phyloP scores from a whole-genome alignment of 495 filamentous ascomycete species.

The Penicillium riverlandense region DNA sequence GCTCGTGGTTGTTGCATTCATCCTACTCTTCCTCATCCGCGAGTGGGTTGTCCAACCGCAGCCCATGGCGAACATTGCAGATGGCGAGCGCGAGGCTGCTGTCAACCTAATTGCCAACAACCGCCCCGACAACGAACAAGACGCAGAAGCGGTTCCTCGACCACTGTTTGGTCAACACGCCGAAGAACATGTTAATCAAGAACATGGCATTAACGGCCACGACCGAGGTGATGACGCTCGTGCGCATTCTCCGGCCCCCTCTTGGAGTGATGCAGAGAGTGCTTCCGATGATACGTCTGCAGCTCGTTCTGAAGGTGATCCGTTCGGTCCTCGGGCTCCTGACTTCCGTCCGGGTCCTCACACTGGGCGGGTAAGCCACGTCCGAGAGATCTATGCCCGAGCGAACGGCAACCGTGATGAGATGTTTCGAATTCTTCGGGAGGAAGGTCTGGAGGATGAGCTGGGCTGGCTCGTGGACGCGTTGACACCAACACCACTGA shows the following conservation, averaged over 20 bases:
- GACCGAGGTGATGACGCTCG: slow-evolving; percentile 10
- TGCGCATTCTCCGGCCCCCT: slow-evolving; percentile 15
- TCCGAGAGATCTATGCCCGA: slow-evolving; percentile 39
- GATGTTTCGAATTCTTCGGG: slow-evolving; percentile 53
- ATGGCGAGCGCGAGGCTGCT: slow-evolving; percentile 44
- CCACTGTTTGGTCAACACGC: slow-evolving; percentile 3
- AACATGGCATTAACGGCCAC: background rate
- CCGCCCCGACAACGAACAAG: slow-evolving; percentile 16
- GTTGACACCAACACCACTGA: slow-evolving; percentile 20
- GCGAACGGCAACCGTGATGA: slow-evolving; percentile 52
- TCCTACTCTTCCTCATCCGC: slow-evolving; percentile 88
- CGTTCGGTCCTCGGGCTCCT: background rate
- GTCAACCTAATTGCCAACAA: slow-evolving; percentile 35
- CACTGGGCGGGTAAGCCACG: no score
- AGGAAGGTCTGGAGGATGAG: slow-evolving; percentile 50
- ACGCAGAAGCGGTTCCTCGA: background rate
- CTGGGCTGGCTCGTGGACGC: slow-evolving; percentile 42
- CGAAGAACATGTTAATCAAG: slow-evolving; percentile 5
- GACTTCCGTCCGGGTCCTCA: slow-evolving; percentile 8
- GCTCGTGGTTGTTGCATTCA: slow-evolving; percentile 83
- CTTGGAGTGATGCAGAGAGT: slow-evolving; percentile 4
- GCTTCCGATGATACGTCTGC: slow-evolving; percentile 14
- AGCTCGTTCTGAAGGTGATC: background rate
- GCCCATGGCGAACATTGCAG: slow-evolving; percentile 57
- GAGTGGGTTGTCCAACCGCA: slow-evolving; percentile 99